These are phyloP conservation scores for Tetrapisispora arboricola DNA, from an alignment of 805 yeast genomes.

Conservation along the genomic window DNA sequence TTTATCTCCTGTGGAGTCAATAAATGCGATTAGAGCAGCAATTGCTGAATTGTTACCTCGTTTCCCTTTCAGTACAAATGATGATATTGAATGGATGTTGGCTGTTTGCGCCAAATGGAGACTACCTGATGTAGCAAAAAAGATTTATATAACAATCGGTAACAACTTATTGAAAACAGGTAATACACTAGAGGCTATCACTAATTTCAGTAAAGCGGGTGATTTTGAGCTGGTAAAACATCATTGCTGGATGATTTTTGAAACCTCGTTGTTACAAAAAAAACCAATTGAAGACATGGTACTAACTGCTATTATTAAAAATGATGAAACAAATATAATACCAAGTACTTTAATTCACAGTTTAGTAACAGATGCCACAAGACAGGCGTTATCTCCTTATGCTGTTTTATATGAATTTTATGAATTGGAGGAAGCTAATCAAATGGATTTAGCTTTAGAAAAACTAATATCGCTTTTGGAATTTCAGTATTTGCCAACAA, in stretches of 20 bases:
- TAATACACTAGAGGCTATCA: constrained; percentile 49
- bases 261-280: constrained; percentile 44
- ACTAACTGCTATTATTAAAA: constrained; percentile 39
- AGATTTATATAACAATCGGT: constrained; percentile 43
- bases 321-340: constrained; percentile 22
- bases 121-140: constrained; percentile 46
- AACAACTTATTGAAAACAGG: constrained; percentile 43
- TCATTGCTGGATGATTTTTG: constrained; percentile 52
- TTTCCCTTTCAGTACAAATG: constrained; percentile 53
- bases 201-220: constrained; percentile 53
- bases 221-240: constrained; percentile 42
- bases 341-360: constrained; percentile 22
- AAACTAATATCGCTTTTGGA: constrained; percentile 17
- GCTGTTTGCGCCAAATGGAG: constrained; percentile 61
- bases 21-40: constrained; percentile 26
- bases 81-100: constrained; percentile 71
- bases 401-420: constrained; percentile 49
- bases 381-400: constrained; percentile 64
- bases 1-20: constrained; percentile 35
- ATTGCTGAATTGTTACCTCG: constrained; percentile 51
- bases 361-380: constrained; percentile 44
- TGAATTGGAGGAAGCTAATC: constrained; percentile 23
- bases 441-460: constrained; percentile 17
- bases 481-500: constrained; percentile 22
- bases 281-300: constrained; percentile 47